Evolutionary conservation across 257 asterid genomes (phyloP), one percentile per base, ranked within the genome.

Genomic region (Leptodermis oblonga): DNA sequence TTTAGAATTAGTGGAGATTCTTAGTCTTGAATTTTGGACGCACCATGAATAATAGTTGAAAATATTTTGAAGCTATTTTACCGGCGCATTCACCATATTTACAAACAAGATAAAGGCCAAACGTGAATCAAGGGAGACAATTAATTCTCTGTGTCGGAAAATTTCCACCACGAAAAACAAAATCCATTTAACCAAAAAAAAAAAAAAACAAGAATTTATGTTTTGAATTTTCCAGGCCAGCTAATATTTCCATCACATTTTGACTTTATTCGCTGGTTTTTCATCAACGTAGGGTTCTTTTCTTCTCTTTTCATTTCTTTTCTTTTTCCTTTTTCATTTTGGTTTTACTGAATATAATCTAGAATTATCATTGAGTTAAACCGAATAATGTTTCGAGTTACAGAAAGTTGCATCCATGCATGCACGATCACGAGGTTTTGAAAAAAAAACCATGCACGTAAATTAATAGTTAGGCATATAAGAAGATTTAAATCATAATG

Each of bases 81-180:
- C 59, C 65, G 52, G 62, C 23, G 1, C 41, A 33, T 30, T 48
- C 30, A 18, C 60, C 31, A 65, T 12, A 28, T 65, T 68, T 26
- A 49, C 37, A 69, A 8, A 34, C 26, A 7, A 33, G 51, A 62
- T 58, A 37, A 52, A 75, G 79, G 79, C 71, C 49, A 37, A 33
- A 64, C 79, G 79, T 69, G 22, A 69, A 75, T 28, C 10, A 23
- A 75, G 79, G 71, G 13, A 59, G 33, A 48, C 51, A 68, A 74
- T 22, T 59, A 36, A 46, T 23, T n/a, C 65, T 67, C n/a, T 59
- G 70, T 10, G 20, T 39, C 8, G 15, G 34, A 46, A 72, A 51
- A 52, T 10, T 5, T 39, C 23, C 11, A 10, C 46, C 26, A 6
- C 33, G 12, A 60, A 68, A 51, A 53, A 34, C 28, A 25, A 61